Percentiles rank a stretch among this genome's conserved stretches.
Evolutionary conservation across 2,329 filamentous ascomycete species (phyloP).

Genomic region (Orbilia oligospora): DNA sequence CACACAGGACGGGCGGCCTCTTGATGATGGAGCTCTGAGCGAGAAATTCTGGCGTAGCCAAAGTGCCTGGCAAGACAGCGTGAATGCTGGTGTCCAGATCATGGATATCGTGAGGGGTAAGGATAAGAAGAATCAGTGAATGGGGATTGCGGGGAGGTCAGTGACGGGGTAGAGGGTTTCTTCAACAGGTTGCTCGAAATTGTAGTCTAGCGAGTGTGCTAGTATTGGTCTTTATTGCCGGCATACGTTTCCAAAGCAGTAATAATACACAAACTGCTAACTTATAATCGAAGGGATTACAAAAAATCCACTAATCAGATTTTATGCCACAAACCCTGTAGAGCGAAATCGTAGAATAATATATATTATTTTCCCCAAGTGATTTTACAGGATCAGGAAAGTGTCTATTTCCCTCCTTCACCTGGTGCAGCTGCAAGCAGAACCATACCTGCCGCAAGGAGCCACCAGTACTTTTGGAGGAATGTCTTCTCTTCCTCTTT

Average conservation of each 20-base stretch:
- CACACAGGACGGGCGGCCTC: constrained; percentile 31
- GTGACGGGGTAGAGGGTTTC: not conserved
- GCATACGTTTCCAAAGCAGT: constrained; percentile 7
- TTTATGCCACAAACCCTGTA: constrained; percentile 21
- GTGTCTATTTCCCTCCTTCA: constrained; percentile 40
- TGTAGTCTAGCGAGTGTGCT: not conserved
- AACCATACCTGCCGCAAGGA: constrained; percentile 72
- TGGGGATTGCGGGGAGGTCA: not conserved
- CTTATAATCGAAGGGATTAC: not conserved
- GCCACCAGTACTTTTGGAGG: constrained; percentile 80
- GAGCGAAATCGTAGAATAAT: constrained; percentile 9
- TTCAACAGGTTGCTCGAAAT: not conserved
- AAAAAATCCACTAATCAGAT: not conserved
- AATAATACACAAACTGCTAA: constrained; percentile 11
- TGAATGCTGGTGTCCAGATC: constrained; percentile 47
- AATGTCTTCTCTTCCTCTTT: constrained; percentile 75
- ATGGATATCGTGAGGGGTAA: constrained; percentile 47
- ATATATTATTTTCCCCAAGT: not conserved
- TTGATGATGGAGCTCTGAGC: constrained; percentile 44
- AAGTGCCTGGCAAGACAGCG: constrained; percentile 49
- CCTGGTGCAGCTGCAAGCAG: constrained; percentile 67
- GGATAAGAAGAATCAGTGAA: constrained; percentile 59
- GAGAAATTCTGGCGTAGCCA: constrained; percentile 60
- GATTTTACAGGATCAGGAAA: not conserved
- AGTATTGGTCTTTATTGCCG: not conserved